phyloP scores from a whole-genome alignment of 768 basidiomycete genomes.

The Suillus plorans region DNA sequence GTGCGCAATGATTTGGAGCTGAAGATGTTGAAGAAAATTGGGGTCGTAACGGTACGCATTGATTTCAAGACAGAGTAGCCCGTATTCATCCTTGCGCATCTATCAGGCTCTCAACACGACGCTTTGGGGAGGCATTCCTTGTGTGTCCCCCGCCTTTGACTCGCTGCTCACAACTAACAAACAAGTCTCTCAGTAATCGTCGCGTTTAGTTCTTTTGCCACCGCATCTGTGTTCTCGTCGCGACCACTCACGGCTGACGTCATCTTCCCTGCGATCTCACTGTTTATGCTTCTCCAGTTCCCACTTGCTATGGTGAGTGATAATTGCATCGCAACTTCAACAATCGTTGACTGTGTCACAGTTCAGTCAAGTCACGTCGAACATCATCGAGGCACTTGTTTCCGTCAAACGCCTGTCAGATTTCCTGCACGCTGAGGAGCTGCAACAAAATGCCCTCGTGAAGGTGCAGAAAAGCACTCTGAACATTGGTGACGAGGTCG shows the following conservation, averaged over 20 bases:
- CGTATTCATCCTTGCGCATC: background rate
- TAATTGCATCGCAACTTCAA: background rate
- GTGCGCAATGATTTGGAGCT: slow-evolving; percentile 85
- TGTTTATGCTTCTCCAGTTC: slow-evolving; percentile 87
- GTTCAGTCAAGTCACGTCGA: slow-evolving; percentile 73
- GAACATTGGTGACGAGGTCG: slow-evolving; percentile 60
- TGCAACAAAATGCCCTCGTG: slow-evolving; percentile 76
- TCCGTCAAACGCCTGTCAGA: slow-evolving; percentile 75
- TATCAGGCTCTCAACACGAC: slow-evolving; percentile 57
- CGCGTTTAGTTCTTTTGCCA: slow-evolving; percentile 80
- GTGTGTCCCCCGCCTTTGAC: slow-evolving; percentile 24
- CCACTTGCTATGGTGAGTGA: slow-evolving; percentile 74
- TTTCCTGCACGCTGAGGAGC: slow-evolving; percentile 77
- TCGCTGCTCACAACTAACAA: slow-evolving; percentile 1
- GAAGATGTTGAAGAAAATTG: slow-evolving; percentile 80
- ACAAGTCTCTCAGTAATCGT: slow-evolving; percentile 50
- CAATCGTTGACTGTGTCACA: slow-evolving; percentile 24
- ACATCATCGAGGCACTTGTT: slow-evolving; percentile 83
- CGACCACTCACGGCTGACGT: slow-evolving; percentile 82
- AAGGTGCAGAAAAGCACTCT: slow-evolving; percentile 43
- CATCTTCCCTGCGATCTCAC: slow-evolving; percentile 93
- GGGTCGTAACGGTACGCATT: slow-evolving; percentile 58
- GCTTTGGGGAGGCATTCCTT: slow-evolving; percentile 68
- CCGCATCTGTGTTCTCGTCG: slow-evolving; percentile 59
- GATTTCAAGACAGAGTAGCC: background rate